phyloP scores from a whole-genome alignment of 2,329 filamentous ascomycete genomes.

The Helicocarpus griseus region DNA sequence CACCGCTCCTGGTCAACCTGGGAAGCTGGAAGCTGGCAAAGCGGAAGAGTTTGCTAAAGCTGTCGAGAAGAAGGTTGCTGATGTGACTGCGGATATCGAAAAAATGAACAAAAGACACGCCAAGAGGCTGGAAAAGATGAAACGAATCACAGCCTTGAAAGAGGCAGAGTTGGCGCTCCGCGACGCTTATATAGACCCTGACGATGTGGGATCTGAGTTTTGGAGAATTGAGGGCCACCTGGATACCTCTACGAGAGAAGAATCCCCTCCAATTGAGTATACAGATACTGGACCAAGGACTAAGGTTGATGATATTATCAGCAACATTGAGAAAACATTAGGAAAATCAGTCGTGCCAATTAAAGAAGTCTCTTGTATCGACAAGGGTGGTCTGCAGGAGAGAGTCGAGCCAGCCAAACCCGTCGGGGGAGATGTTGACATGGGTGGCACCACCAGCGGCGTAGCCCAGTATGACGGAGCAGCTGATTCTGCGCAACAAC shows the following conservation, averaged over 20 bases:
- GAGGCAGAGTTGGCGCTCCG: conserved; percentile 69
- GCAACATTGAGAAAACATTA: conserved; percentile 62
- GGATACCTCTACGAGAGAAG: conserved; percentile 22
- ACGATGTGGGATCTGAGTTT: conserved; percentile 48
- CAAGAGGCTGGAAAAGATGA: conserved; percentile 63
- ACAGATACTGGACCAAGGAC: conserved; percentile 30
- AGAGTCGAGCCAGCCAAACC: conserved; percentile 24
- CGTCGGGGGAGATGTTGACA: conserved; percentile 8
- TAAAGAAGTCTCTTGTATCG: conserved; percentile 58
- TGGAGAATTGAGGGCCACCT: conserved; percentile 54
- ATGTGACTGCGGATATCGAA: conserved; percentile 72
- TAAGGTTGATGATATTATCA: conserved; percentile 60
- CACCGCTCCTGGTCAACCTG: conserved; percentile 33
- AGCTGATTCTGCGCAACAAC: background rate
- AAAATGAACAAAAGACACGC: conserved; percentile 73
- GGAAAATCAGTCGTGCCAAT: conserved; percentile 57
- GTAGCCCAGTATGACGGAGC: background rate
- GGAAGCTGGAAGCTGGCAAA: conserved; percentile 62
- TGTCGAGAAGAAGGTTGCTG: conserved; percentile 59
- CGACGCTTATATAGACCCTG: conserved; percentile 48
- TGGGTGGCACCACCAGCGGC: conserved; percentile 19
- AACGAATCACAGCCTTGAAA: conserved; percentile 58
- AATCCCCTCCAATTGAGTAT: conserved; percentile 28
- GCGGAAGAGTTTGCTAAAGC: conserved; percentile 76
- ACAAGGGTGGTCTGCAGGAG: conserved; percentile 67